phyloP scores from a whole-genome alignment of 352 stramenopile species.

The Phytopythium delawarense region DNA sequence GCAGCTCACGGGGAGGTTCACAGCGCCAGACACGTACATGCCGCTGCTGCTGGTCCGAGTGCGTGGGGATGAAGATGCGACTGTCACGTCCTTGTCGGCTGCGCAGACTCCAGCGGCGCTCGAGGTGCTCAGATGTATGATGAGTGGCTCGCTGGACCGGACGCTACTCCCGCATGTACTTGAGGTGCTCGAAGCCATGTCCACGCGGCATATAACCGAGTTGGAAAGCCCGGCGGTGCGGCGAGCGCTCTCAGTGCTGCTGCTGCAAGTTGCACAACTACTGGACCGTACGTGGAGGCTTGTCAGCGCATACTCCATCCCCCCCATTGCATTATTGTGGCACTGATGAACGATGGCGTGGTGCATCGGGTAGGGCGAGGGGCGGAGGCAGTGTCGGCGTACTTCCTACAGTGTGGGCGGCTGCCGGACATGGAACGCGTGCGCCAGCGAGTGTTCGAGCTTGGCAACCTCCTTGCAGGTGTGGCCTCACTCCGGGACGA shows the following conservation, averaged over 20 bases:
- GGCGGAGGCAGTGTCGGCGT: conserved; percentile 39
- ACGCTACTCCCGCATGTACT: conserved; percentile 53
- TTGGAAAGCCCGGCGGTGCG: conserved; percentile 40
- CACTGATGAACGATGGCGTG: background rate
- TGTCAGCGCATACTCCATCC: background rate
- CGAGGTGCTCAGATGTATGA: conserved; percentile 46
- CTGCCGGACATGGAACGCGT: conserved; percentile 33
- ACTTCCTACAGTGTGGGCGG: conserved; percentile 49
- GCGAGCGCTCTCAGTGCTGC: conserved; percentile 23
- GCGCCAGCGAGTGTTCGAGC: conserved; percentile 40
- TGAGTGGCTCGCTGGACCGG: conserved; percentile 56
- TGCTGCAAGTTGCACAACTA: conserved; percentile 30
- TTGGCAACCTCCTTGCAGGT: conserved; percentile 24
- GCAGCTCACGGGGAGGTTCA: conserved; percentile 59
- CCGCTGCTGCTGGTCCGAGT: conserved; percentile 56
- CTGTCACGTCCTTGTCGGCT: conserved; percentile 14
- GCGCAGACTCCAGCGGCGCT: conserved; percentile 23
- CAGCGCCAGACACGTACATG: conserved; percentile 61
- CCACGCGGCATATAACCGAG: conserved; percentile 30
- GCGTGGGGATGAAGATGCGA: conserved; percentile 42
- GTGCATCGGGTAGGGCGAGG: conserved; percentile 24
- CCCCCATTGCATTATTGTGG: background rate
- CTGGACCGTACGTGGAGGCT: conserved; percentile 37
- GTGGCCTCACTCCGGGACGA: background rate
- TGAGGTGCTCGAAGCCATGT: conserved; percentile 44